A percentile compares a stretch with the other conserved stretches of the same genome.
These are phyloP conservation scores for Chrysosphaeria jannelii DNA, from an alignment of 2,329 filamentous ascomycete genomes.

Conservation along the genomic window DNA sequence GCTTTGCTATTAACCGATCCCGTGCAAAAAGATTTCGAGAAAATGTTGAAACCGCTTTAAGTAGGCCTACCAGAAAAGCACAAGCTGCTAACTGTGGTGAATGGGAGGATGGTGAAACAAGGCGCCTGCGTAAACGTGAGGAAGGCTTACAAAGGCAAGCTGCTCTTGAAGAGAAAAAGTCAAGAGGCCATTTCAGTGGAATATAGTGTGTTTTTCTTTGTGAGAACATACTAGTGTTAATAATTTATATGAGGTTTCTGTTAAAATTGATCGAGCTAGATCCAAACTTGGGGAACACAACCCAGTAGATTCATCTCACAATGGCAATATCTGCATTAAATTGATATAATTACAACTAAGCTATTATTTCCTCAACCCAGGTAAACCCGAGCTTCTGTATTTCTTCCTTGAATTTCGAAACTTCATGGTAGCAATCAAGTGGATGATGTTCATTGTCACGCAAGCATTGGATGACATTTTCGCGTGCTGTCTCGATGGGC, in stretches of 20 bases:
- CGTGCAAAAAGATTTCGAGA: slow-evolving; percentile 33
- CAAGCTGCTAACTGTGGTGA: slow-evolving; percentile 9
- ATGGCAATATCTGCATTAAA: background rate
- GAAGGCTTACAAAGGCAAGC: slow-evolving; percentile 17
- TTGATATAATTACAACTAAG: too few relatives aligned
- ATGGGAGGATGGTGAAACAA: slow-evolving; percentile 23
- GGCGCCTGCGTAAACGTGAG: slow-evolving; percentile 22
- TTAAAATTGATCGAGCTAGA: too few relatives aligned
- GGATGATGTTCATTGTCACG: slow-evolving; percentile 60
- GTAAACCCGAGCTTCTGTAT: slow-evolving; percentile 59
- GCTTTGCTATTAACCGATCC: slow-evolving; percentile 38
- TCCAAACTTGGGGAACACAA: too few relatives aligned
- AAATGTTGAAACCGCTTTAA: slow-evolving; percentile 13
- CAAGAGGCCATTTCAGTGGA: too few relatives aligned
- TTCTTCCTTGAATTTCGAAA: slow-evolving; percentile 69
- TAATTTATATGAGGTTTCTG: too few relatives aligned
- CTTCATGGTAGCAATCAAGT: slow-evolving; percentile 83
- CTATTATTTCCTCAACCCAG: slow-evolving; percentile 62
- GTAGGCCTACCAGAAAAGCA: slow-evolving; percentile 6
- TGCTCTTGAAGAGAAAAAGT: slow-evolving; percentile 2
- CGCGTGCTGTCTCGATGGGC: slow-evolving; percentile 41
- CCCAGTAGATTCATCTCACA: background rate
- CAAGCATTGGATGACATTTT: slow-evolving; percentile 52
- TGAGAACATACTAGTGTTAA: too few relatives aligned
- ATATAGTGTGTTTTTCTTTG: too few relatives aligned